phyloP scores from a whole-genome alignment of 179 eudicot species.

The Corrigiola litoralis region DNA sequence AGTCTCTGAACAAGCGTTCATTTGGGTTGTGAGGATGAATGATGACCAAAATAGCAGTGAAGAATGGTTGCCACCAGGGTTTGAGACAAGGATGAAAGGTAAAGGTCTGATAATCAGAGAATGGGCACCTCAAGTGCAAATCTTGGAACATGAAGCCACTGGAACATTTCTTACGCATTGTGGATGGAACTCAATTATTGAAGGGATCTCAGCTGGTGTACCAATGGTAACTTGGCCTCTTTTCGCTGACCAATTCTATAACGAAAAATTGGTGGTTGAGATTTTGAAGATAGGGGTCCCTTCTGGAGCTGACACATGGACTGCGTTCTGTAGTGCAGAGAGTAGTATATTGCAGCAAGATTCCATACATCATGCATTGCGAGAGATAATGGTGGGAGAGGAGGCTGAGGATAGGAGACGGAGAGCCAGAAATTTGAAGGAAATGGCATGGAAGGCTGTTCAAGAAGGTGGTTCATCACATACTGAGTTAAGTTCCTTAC shows the following conservation, averaged over 20 bases:
- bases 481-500: not conserved
- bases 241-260: slow-evolving; percentile 16
- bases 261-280: slow-evolving; percentile 2
- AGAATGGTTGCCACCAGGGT: slow-evolving; percentile 10
- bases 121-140: slow-evolving; percentile 17
- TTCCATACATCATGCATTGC: not conserved
- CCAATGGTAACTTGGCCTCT: slow-evolving; percentile 21
- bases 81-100: not conserved
- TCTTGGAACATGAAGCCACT: slow-evolving; percentile 12
- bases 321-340: not conserved
- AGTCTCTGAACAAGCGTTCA: slow-evolving; percentile 3
- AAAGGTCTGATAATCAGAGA: slow-evolving; percentile 13
- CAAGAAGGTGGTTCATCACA: slow-evolving; percentile 11
- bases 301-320: slow-evolving; percentile 9
- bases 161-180: slow-evolving; percentile 21
- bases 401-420: slow-evolving; percentile 5
- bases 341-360: not conserved
- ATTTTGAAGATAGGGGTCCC: slow-evolving; percentile 6
- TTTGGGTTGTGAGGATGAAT: slow-evolving; percentile 13
- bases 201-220: slow-evolving; percentile 11
- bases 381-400: slow-evolving; percentile 5
- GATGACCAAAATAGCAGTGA: not conserved
- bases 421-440: not conserved
- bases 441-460: slow-evolving; percentile 5
- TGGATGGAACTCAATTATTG: slow-evolving; percentile 20